Evolutionary conservation across 495 filamentous ascomycete species (phyloP), one percentile per base, ranked within the genome.

Genomic region (Neurospora sp.): DNA sequence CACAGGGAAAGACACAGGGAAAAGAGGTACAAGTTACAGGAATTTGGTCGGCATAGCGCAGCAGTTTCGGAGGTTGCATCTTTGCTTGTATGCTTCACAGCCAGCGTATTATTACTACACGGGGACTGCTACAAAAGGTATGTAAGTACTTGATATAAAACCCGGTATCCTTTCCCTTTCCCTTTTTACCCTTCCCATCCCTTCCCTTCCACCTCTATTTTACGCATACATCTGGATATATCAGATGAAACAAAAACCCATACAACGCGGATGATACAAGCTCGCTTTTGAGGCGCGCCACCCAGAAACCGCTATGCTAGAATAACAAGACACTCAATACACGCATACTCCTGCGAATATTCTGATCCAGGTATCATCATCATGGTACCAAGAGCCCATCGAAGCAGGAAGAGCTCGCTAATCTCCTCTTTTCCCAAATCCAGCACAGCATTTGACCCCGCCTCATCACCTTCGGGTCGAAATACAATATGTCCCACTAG

Each of bases 401-500:
- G 23, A 48, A 48, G 10, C 35, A 23, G 54, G 12, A 62, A 27
- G 23, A 62, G 54, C 54, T 62, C 54, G 54, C 27, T 62, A 31
- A 62, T 7, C 23, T 31, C 54, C 54, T 31, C 20, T 5, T 23
- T 23, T 31, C 14, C 12, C 20, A 31, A 62, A 31, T 16, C 12
- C 27, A 62, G 27, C 23, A 16, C 46, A 54, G 20, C n/a, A 48
- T 20, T 48, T 20, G 2, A 10, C 23, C 48, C 11, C 12, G 5
- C 1, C 9, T 31, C 54, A 39, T 82, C 71, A 84, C 76, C 97
- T 94, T 82, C 94, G 96, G 11, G 88, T 94, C 66, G 94, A 92
- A 75, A 98, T 92, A 77, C 90, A 97, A 78, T 94, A 99, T 69
- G 89, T 89, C 48, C 94, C 96, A 31, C 90, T 88, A 72, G 90